phyloP scores from a whole-genome alignment of 495 filamentous ascomycete genomes.

The Saxispiralis lemnorum region DNA sequence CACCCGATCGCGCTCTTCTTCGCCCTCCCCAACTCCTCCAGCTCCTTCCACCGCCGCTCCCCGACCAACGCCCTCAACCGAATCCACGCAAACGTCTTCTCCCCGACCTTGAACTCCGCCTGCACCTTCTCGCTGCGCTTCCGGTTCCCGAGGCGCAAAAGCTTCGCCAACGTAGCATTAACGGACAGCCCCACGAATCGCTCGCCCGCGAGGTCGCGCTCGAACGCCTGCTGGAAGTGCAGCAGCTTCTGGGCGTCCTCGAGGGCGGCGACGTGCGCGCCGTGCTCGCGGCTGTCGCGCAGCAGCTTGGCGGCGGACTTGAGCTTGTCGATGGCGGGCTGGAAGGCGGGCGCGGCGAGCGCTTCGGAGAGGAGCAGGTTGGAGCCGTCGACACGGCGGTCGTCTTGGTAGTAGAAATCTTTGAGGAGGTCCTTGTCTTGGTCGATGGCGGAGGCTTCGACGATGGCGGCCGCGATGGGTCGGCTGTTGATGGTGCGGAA shows the following conservation, averaged over 20 bases:
- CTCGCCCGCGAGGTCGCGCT: conserved; percentile 56
- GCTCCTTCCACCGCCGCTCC: conserved; percentile 74
- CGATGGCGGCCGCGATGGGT: conserved; percentile 71
- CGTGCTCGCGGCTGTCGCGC: conserved; percentile 62
- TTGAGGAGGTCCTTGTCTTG: conserved; percentile 75
- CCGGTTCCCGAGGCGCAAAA: conserved; percentile 55
- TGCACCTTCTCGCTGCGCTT: conserved; percentile 72
- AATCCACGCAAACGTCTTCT: conserved; percentile 81
- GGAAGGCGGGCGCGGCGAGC: conserved; percentile 42
- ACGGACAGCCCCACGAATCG: conserved; percentile 63
- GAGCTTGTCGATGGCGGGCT: conserved; percentile 63
- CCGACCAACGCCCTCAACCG: conserved; percentile 76
- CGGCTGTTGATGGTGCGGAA: conserved; percentile 81
- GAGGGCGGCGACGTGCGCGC: conserved; percentile 54
- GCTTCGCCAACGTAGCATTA: conserved; percentile 76
- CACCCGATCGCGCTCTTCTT: conserved; percentile 88
- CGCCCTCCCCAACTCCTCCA: conserved; percentile 60
- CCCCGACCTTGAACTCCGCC: conserved; percentile 79
- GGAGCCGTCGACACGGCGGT: conserved; percentile 75
- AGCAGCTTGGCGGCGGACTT: conserved; percentile 64
- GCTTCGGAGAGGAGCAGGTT: conserved; percentile 74
- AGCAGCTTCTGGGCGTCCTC: conserved; percentile 63
- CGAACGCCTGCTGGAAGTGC: conserved; percentile 67
- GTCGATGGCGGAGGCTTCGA: conserved; percentile 61
- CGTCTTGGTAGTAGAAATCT: conserved; percentile 94